These are phyloP conservation scores for Lophiotrema nucula DNA, from an alignment of 495 filamentous ascomycete species.

Conservation along the genomic window DNA sequence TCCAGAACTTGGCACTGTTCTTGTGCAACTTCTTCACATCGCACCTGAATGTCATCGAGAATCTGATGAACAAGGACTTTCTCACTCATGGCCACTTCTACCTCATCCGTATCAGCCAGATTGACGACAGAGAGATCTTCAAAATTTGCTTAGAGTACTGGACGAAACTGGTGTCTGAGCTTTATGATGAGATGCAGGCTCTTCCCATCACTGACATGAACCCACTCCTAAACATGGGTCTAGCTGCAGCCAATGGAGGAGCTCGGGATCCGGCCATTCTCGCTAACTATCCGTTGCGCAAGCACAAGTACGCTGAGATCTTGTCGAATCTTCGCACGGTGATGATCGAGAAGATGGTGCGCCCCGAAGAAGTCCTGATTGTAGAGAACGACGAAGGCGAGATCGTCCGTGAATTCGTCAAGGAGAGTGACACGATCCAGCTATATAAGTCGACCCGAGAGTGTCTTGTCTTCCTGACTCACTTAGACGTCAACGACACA, in stretches of 20 bases:
- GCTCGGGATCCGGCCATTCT: slow-evolving; percentile 80
- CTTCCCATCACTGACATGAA: slow-evolving; percentile 89
- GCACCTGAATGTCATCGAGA: slow-evolving; percentile 90
- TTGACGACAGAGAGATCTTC: slow-evolving; percentile 98
- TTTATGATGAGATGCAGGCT: slow-evolving; percentile 98
- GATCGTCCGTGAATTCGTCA: slow-evolving; percentile 98
- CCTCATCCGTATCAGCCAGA: slow-evolving; percentile 94
- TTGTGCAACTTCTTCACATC: slow-evolving; percentile 92
- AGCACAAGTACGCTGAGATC: slow-evolving; percentile 95
- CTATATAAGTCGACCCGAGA: slow-evolving; percentile 98
- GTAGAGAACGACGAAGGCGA: slow-evolving; percentile 99
- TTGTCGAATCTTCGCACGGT: slow-evolving; percentile 90
- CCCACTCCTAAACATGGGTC: slow-evolving; percentile 74
- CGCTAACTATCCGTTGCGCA: slow-evolving; percentile 83
- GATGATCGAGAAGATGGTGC: slow-evolving; percentile 99
- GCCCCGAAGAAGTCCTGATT: slow-evolving; percentile 96
- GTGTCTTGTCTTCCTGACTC: slow-evolving; percentile 95
- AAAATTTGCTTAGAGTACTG: slow-evolving; percentile 99
- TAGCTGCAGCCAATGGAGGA: slow-evolving; percentile 66
- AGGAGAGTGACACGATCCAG: slow-evolving; percentile 98
- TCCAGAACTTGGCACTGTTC: slow-evolving; percentile 94
- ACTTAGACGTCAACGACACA: slow-evolving; percentile 95
- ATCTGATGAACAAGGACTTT: slow-evolving; percentile 89
- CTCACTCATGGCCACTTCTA: slow-evolving; percentile 96
- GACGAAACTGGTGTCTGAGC: slow-evolving; percentile 96